Conservation (phyloP, 164 flowering plant species). For the Macadamia tetraphylla region DNA sequence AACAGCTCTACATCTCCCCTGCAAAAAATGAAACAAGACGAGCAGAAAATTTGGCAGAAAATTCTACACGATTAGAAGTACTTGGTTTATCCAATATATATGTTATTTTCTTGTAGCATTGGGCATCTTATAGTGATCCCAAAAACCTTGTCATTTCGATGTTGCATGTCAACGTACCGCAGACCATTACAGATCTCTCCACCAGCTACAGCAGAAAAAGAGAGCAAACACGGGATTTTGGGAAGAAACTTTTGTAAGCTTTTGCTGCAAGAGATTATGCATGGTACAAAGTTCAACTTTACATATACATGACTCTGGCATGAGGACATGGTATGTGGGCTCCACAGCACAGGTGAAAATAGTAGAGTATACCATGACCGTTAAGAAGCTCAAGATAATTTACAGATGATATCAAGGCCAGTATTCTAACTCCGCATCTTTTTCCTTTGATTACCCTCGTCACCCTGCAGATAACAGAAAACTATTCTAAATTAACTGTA, state of each 20-base stretch:
- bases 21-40: conserved; percentile 4
- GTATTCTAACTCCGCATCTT: conserved; percentile 34
- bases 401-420: conserved; percentile 29
- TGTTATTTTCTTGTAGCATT: not conserved
- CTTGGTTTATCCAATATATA: not conserved
- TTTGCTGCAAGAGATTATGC: conserved; percentile 28
- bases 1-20: conserved; percentile 2
- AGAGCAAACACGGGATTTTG: conserved; percentile 6
- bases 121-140: not conserved
- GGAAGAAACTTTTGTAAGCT: conserved; percentile 18
- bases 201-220: not conserved
- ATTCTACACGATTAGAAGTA: not conserved
- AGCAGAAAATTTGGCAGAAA: not conserved
- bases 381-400: conserved; percentile 26
- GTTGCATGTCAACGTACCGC: not conserved
- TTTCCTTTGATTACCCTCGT: conserved; percentile 52
- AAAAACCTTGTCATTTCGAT: not conserved
- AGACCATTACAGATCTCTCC: not conserved
- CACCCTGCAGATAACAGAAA: conserved; percentile 40
- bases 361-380: conserved; percentile 25
- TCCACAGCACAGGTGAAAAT: conserved; percentile 16
- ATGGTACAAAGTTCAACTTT: conserved; percentile 31
- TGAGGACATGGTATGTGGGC: conserved; percentile 20
- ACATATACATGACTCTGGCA: conserved; percentile 41
- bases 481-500: no score